These are phyloP conservation scores for Epichloe uncinata DNA, from an alignment of 2,329 filamentous ascomycete genomes.

Conservation along the genomic window DNA sequence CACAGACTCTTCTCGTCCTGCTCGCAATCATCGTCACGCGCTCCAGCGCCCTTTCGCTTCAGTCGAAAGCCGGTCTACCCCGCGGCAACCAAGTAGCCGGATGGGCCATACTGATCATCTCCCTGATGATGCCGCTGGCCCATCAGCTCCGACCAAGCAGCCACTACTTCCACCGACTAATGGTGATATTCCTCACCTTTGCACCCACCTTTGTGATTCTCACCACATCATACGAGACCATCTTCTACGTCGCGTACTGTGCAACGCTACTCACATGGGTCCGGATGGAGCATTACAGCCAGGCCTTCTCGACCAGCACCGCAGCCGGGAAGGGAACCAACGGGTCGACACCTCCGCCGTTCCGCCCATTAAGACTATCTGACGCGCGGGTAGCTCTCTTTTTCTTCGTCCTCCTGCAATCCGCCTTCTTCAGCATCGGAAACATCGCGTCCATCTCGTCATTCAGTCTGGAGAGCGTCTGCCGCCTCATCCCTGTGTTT, in stretches of 20 bases:
- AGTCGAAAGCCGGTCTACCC: constrained; percentile 79
- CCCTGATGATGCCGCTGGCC: constrained; percentile 66
- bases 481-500: constrained; percentile 78
- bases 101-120: constrained; percentile 63
- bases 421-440: constrained; percentile 91
- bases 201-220: constrained; percentile 90
- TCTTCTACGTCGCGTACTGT: constrained; percentile 90
- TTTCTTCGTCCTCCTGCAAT: constrained; percentile 89
- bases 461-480: constrained; percentile 85
- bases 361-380: constrained; percentile 60
- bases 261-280: constrained; percentile 78
- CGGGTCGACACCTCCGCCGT: constrained; percentile 12
- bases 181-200: constrained; percentile 84
- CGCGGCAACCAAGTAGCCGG: constrained; percentile 78
- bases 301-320: not conserved
- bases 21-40: constrained; percentile 77
- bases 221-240: constrained; percentile 90
- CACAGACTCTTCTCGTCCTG: too few species aligned
- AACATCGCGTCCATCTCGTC: constrained; percentile 90
- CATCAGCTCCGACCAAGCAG: constrained; percentile 69
- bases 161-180: constrained; percentile 80
- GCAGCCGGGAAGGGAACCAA: constrained; percentile 2
- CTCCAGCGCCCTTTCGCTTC: constrained; percentile 72
- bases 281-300: constrained; percentile 20
- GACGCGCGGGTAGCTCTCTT: constrained; percentile 84